Evolutionary conservation across 495 filamentous ascomycete species (phyloP).

Genomic region (Daldinia bambusicola): DNA sequence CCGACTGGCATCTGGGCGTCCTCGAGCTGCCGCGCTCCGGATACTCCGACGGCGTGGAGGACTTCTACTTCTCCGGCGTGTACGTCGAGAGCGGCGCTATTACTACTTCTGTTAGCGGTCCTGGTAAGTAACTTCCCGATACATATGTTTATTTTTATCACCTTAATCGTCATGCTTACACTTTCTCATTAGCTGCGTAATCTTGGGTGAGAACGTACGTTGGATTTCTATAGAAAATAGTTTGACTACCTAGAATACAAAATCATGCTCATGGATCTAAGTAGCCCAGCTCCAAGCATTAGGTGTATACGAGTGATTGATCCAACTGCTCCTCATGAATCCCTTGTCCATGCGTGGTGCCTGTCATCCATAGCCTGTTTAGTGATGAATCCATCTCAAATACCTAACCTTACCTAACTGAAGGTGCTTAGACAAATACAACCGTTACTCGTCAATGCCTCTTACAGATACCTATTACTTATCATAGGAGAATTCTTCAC

Average conservation of each 20-base stretch:
- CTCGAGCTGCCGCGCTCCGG: constrained; percentile 70
- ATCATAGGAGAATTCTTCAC: background rate
- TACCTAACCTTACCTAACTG: background rate
- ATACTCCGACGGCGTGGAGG: constrained; percentile 63
- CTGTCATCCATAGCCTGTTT: background rate
- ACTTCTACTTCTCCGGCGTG: constrained; percentile 78
- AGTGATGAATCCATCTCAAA: background rate
- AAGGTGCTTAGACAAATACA: background rate
- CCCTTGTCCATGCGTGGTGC: background rate
- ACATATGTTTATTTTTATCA: background rate
- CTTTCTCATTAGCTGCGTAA: constrained; percentile 19
- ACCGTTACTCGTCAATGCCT: too few relatives aligned
- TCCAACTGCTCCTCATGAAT: background rate
- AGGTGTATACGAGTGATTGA: constrained; percentile 23
- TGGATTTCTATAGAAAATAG: background rate
- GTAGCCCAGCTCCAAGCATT: constrained; percentile 18
- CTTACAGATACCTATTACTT: too few relatives aligned
- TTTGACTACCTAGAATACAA: background rate
- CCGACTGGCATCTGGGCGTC: constrained; percentile 79
- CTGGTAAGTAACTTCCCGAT: constrained; percentile 38
- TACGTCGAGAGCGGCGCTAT: constrained; percentile 73
- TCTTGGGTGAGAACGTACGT: background rate
- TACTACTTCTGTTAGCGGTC: constrained; percentile 67
- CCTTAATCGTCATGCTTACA: background rate
- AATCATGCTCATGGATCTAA: constrained; percentile 3